Evolutionary conservation across 2,329 filamentous ascomycete genomes (phyloP).

Genomic region (Claviceps fusiformis): DNA sequence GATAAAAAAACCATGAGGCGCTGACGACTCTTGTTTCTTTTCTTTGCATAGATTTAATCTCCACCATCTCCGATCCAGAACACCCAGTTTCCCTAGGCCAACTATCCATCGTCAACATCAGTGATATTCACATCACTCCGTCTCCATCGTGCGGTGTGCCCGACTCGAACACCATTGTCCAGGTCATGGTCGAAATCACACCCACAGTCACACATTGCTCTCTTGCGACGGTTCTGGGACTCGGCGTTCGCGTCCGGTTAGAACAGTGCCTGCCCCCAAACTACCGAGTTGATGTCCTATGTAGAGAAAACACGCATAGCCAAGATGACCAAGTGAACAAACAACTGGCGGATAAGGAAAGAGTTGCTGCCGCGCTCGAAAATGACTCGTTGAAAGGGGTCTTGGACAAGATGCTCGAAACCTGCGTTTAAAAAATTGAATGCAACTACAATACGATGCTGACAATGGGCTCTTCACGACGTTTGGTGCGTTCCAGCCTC

Average conservation of each 20-base stretch:
- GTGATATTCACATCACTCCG: slow-evolving; percentile 66
- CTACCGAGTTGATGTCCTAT: slow-evolving; percentile 82
- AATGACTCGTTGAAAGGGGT: slow-evolving; percentile 83
- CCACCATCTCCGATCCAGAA: slow-evolving; percentile 89
- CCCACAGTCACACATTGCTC: slow-evolving; percentile 96
- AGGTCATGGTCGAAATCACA: slow-evolving; percentile 77
- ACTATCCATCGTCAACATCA: slow-evolving; percentile 88
- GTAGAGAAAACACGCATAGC: slow-evolving; percentile 91
- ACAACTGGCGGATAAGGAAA: slow-evolving; percentile 90
- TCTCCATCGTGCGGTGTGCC: slow-evolving; percentile 24
- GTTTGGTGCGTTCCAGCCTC: neutral
- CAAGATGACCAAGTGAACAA: slow-evolving; percentile 95
- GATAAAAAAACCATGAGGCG: too few relatives aligned
- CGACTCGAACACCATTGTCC: slow-evolving; percentile 45
- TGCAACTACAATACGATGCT: neutral
- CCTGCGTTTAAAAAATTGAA: slow-evolving; percentile 57
- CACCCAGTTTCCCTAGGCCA: slow-evolving; percentile 89
- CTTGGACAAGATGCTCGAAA: slow-evolving; percentile 85
- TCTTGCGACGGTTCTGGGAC: slow-evolving; percentile 86
- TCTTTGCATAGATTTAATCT: slow-evolving; percentile 61
- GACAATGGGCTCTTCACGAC: neutral
- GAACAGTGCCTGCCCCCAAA: slow-evolving; percentile 84
- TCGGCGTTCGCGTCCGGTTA: slow-evolving; percentile 81
- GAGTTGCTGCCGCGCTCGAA: slow-evolving; percentile 86
- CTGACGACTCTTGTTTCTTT: too few relatives aligned